Base-by-base conservation (phyloP, 768 basidiomycete genomes). In the Termitomyces sp. region DNA sequence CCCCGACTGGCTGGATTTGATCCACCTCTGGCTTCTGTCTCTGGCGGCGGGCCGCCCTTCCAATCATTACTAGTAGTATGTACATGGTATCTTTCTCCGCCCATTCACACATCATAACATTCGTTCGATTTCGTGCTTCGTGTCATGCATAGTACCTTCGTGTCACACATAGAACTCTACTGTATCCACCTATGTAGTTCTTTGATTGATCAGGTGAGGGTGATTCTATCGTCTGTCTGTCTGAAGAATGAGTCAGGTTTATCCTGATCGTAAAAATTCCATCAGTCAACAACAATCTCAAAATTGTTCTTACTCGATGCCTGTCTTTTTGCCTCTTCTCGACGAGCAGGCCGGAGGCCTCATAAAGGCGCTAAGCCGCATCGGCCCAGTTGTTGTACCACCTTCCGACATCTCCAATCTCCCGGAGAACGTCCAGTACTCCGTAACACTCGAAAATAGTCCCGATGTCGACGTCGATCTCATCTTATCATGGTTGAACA, bases 331-430 rank as follows among this genome's bases (percentile, higher is more conserved):
- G 40, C 85, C 84, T 38, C 73, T 90, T 56, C 66, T 89, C 62
- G 84, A 85, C 60, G 68, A 70, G 59, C 65, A 70, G 21, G 71
- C 73, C 48, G 74, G 75, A 47, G 69, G 73, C 7, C 77, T 93
- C 17, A 71, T 88, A 55, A 62, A 73, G 21, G 80, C 87, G 3
- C 79, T 94, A 55, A 73, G 79, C 52, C 84, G 93, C 19, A 82
- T 97, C 47, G 88, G 87, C 0, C 92, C 95, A 9, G 67, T 96
- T 55, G 76, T 97, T 47, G 68, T 86, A 51, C 78, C 73, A 58
- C 66, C 66, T 8, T 71, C 68, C 45, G 63, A 63, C 48, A 70
- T 68, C 40, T 67, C 65, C 53, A 63, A 61, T 49, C 62, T 68
- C 35, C 60, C 70, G 59, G 61, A 64, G 67, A 68, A 68, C 68